These are phyloP conservation scores for Tritrichomonas foetus DNA, from an alignment of 208 protist species.

Conservation along the genomic window DNA sequence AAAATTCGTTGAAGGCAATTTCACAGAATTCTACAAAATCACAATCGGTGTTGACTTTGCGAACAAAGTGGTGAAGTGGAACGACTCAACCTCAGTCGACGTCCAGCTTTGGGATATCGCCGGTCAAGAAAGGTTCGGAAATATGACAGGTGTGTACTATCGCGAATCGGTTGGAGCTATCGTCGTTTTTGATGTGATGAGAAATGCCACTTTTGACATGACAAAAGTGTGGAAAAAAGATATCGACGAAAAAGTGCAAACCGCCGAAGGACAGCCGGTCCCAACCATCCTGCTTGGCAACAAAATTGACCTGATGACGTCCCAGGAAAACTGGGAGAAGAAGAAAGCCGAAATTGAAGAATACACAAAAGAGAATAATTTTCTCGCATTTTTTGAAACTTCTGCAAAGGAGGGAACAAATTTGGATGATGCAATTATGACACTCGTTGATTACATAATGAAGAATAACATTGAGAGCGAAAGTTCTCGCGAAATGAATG, in stretches of 20 bases:
- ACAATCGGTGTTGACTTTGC: constrained; percentile 42
- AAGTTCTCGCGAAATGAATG: no score
- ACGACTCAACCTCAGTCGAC: not conserved
- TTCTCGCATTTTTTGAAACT: constrained; percentile 8
- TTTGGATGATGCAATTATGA: not conserved
- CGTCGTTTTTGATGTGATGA: constrained; percentile 11
- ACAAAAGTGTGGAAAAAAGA: constrained; percentile 32
- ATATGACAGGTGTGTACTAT: constrained; percentile 11
- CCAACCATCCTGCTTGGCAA: not conserved
- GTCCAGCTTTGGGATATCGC: constrained; percentile 38
- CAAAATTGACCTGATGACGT: not conserved
- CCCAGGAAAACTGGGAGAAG: not conserved
- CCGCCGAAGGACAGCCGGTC: not conserved
- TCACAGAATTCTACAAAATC: not conserved
- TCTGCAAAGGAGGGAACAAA: not conserved
- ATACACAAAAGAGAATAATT: not conserved
- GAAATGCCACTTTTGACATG: not conserved
- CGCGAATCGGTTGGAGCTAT: not conserved
- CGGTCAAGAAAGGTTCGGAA: not conserved
- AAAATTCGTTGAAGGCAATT: not conserved
- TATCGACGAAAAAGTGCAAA: not conserved
- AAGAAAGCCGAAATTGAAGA: not conserved
- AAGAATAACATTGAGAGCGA: constrained; percentile 24
- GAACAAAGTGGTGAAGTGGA: not conserved
- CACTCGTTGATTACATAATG: not conserved